Conservation (phyloP, 805 yeast species). For the Starmerella asiatica region DNA sequence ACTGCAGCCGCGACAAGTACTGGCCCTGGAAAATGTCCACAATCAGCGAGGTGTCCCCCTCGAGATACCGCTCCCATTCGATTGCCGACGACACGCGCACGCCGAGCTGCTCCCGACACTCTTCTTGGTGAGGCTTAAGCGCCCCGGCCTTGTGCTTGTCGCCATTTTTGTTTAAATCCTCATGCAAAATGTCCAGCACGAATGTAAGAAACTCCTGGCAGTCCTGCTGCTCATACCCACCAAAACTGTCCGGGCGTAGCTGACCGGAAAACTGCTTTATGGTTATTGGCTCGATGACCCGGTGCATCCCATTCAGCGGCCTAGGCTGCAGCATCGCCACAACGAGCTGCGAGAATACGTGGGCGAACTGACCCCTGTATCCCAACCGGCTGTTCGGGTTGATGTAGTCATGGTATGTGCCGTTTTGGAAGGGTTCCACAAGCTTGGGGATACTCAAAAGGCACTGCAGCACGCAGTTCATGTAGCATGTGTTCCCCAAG, state of each 20-base stretch:
- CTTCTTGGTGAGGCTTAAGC: slow-evolving; percentile 59
- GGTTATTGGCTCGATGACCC: slow-evolving; percentile 42
- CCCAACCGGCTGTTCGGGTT: slow-evolving; percentile 65
- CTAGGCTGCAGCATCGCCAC: slow-evolving; percentile 33
- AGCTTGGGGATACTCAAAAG: slow-evolving; percentile 58
- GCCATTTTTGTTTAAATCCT: slow-evolving; percentile 63
- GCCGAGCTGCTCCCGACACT: slow-evolving; percentile 54
- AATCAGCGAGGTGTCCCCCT: slow-evolving; percentile 62
- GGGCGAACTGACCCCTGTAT: slow-evolving; percentile 64
- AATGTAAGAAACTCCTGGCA: slow-evolving; percentile 71
- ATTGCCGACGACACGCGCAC: slow-evolving; percentile 70
- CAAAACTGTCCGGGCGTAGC: slow-evolving; percentile 44
- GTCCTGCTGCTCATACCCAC: slow-evolving; percentile 66
- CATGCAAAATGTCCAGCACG: slow-evolving; percentile 63
- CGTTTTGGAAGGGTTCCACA: slow-evolving; percentile 46
- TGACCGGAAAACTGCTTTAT: slow-evolving; percentile 60
- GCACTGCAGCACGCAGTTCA: slow-evolving; percentile 86
- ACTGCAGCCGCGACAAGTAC: slow-evolving; percentile 61
- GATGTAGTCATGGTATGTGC: slow-evolving; percentile 50
- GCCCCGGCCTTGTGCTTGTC: slow-evolving; percentile 40
- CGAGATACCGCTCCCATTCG: slow-evolving; percentile 83
- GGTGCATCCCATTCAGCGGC: slow-evolving; percentile 29
- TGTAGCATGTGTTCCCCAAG: slow-evolving; percentile 83
- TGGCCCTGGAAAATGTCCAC: slow-evolving; percentile 85
- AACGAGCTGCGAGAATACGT: slow-evolving; percentile 48